phyloP scores from a whole-genome alignment of 2,329 filamentous ascomycete species.

The Ophiostoma fasciatum region DNA sequence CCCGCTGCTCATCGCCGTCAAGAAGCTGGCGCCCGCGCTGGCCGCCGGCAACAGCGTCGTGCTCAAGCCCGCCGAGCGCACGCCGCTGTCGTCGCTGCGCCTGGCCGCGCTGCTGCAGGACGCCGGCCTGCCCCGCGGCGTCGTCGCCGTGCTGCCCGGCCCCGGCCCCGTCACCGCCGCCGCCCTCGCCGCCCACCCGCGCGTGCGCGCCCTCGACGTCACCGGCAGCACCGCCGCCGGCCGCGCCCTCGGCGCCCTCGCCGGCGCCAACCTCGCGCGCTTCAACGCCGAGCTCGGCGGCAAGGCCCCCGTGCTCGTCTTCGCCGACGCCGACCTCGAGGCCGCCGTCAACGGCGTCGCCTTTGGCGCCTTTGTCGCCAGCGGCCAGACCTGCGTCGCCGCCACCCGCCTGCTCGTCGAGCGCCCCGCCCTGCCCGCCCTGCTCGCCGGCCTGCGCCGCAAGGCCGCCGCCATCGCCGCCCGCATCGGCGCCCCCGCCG shows the following conservation, averaged over 20 bases:
- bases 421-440: slow-evolving; percentile 47
- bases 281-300: slow-evolving; percentile 59
- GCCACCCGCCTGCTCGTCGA: slow-evolving; percentile 65
- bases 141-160: slow-evolving; percentile 47
- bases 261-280: slow-evolving; percentile 50
- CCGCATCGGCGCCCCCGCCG: slow-evolving; percentile 41
- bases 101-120: slow-evolving; percentile 45
- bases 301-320: slow-evolving; percentile 55
- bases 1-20: slow-evolving; percentile 40
- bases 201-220: slow-evolving; percentile 54
- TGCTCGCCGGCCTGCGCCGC: slow-evolving; percentile 47
- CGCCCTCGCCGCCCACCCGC: slow-evolving; percentile 35
- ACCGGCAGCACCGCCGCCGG: slow-evolving; percentile 62
- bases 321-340: slow-evolving; percentile 48
- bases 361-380: slow-evolving; percentile 40
- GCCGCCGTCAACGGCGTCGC: slow-evolving; percentile 56
- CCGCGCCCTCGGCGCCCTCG: slow-evolving; percentile 50
- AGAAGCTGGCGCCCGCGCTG: slow-evolving; percentile 46
- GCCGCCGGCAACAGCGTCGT: slow-evolving; percentile 45
- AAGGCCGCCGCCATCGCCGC: slow-evolving; percentile 42
- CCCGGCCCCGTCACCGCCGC: slow-evolving; percentile 36
- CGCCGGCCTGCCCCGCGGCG: slow-evolving; percentile 56
- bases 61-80: slow-evolving; percentile 48
- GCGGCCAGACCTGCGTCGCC: slow-evolving; percentile 48
- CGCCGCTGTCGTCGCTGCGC: slow-evolving; percentile 44